A percentile compares a stretch with the other conserved stretches of the same genome.
phyloP scores from a whole-genome alignment of 208 protist genomes.

The Trypanosoma platydactyli region DNA sequence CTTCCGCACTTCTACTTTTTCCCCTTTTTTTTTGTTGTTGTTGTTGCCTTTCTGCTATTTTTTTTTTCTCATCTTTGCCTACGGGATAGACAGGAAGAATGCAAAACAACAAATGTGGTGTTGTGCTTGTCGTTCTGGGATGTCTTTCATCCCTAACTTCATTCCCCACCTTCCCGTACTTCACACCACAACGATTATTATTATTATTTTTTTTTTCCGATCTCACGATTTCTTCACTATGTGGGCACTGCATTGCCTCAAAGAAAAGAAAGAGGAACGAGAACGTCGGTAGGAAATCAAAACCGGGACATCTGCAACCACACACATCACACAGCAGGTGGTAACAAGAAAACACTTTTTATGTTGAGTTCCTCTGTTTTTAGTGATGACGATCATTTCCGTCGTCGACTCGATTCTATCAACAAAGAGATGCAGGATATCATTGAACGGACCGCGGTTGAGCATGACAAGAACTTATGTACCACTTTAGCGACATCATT shows the following conservation, averaged over 20 bases:
- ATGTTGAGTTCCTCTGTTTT: slow-evolving; percentile 23
- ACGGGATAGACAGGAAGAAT: neutral
- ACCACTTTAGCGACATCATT: neutral
- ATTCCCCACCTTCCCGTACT: too few species aligned
- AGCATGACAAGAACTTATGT: slow-evolving; percentile 37
- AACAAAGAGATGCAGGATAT: slow-evolving; percentile 77
- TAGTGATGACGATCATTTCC: slow-evolving; percentile 48
- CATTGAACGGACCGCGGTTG: slow-evolving; percentile 49
- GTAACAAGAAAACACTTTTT: neutral
- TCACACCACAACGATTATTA: too few species aligned
- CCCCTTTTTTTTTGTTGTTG: slow-evolving; percentile 3
- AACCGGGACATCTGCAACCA: slow-evolving; percentile 5
- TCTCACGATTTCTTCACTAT: neutral
- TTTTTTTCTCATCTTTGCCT: neutral
- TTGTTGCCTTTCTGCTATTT: neutral
- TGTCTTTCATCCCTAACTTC: too few species aligned
- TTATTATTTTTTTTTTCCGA: slow-evolving; percentile 12
- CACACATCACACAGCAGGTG: neutral
- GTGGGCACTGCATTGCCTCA: neutral
- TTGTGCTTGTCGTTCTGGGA: neutral
- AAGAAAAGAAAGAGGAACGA: slow-evolving; percentile 25
- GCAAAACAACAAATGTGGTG: slow-evolving; percentile 12
- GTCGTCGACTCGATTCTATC: slow-evolving; percentile 54
- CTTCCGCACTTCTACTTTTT: neutral
- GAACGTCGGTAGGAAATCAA: slow-evolving; percentile 11